Base-by-base conservation (phyloP, 2,329 filamentous ascomycete genomes). In the Teratosphaeria viscida region DNA sequence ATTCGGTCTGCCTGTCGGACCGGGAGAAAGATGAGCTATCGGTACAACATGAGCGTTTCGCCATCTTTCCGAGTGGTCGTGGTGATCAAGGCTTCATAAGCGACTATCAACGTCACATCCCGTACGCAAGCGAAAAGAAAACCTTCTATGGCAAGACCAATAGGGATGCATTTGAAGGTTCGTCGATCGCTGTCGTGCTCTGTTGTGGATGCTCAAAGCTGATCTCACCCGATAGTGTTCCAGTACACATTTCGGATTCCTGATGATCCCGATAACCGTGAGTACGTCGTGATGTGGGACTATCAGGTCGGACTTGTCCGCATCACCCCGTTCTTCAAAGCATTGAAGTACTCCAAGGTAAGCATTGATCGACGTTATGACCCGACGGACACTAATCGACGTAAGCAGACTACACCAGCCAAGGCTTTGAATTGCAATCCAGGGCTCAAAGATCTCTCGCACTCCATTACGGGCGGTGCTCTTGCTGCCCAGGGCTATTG, bases 401-500 rank as follows among this genome's bases (percentile, higher is more conserved):
- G 37, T 27, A 23, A 35, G 16, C 67, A 96, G 92, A 96, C 92
- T 1, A 88, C 87, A 23, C 92, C 92, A 1, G 89, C 87, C 7
- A 95, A 92, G 74, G 90, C 94, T 77, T 77, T 75, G 29, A 69
- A 65, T 37, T 59, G 73, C 58, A 97, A 96, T 67, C 83, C 85
- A 0, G 92, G 92, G 5, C 82, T 99, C 37, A 85, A 87, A 65
- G 87, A 94, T n/a, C 89, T 97, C 62, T 90, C 88, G 32, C 88
- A 95, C 72, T 96, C 90, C 73, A 95, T 97, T 71, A 99, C 94
- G 0, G 94, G 94, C 29, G 94, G 94, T 6, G 86, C 91, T 34
- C 85, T 97, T 60, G 85, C 85, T 62, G 92, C 92, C 57, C 94
- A 99, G 85, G 92, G 94, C 37, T 99, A 97, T 74, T 99, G 94